A percentile compares a stretch with the other conserved stretches of the same genome.
phyloP scores from a whole-genome alignment of 768 basidiomycete genomes.

The Lanmaoa rubissima region DNA sequence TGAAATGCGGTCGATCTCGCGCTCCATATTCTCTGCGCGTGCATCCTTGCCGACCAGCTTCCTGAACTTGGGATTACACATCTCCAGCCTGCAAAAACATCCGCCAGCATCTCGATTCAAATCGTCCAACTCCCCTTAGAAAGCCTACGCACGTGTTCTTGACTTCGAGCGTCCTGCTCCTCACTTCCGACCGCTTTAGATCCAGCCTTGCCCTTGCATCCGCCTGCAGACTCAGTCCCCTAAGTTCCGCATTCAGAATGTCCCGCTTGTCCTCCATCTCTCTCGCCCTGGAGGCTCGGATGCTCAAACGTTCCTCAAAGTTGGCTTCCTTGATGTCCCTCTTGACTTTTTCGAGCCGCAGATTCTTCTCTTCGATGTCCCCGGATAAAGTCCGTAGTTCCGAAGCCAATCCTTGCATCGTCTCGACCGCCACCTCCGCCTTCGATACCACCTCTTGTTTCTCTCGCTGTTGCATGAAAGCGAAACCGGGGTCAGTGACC shows the following conservation, averaged over 20 bases:
- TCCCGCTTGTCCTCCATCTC: slow-evolving; percentile 70
- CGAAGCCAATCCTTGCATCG: slow-evolving; percentile 49
- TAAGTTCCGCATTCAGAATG: slow-evolving; percentile 65
- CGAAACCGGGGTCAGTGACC: neutral
- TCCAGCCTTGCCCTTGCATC: slow-evolving; percentile 78
- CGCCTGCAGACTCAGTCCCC: slow-evolving; percentile 70
- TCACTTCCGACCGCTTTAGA: slow-evolving; percentile 67
- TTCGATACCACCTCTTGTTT: slow-evolving; percentile 49
- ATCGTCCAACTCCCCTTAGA: neutral
- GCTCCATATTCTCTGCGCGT: slow-evolving; percentile 66
- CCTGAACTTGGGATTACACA: slow-evolving; percentile 58
- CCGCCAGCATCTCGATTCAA: slow-evolving; percentile 1
- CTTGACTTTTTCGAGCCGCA: slow-evolving; percentile 58
- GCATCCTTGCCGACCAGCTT: slow-evolving; percentile 63
- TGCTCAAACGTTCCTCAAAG: slow-evolving; percentile 61
- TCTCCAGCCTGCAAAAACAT: slow-evolving; percentile 51
- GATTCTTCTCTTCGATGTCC: slow-evolving; percentile 70
- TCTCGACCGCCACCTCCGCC: slow-evolving; percentile 57
- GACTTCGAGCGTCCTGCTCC: slow-evolving; percentile 63
- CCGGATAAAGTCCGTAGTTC: slow-evolving; percentile 51
- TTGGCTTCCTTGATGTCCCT: slow-evolving; percentile 55
- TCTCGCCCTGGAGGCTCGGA: slow-evolving; percentile 53
- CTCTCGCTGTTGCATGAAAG: slow-evolving; percentile 38
- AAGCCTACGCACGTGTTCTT: slow-evolving; percentile 57
- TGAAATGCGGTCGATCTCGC: slow-evolving; percentile 57